Base-by-base conservation (phyloP, 805 yeast species). In the Starmerella bombicola region DNA sequence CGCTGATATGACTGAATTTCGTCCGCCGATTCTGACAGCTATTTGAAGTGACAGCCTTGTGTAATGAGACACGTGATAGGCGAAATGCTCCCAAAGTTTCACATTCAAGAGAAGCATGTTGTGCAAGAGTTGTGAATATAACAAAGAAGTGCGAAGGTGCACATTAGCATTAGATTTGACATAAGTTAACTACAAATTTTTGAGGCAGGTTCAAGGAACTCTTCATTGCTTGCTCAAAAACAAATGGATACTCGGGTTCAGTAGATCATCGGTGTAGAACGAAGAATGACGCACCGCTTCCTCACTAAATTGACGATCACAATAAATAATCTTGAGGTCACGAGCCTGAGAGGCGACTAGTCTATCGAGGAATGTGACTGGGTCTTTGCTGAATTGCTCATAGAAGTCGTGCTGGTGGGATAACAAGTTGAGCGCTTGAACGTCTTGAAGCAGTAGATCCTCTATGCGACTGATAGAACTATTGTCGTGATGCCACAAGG, bases 221-320 rank as follows among this genome's bases (percentile, higher is more conserved):
- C n/a, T n/a, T 36, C 38, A 37, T 19, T 45, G 46, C 37, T 35
- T 43, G 37, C 78, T 78, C 49, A 85, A 64, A 50, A 86, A 67
- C 35, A 84, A 65, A 48, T 81, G 83, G 38, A 88, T 68, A 54
- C 84, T 85, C 52, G 85, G 91, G 46, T 73, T 71, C 41, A 91
- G 65, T 51, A 80, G 65, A 46, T 82, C 83, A 53, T 83, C 86
- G 32, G 76, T 73, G 61, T 80, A 91, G 61, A 79, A 91, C 15
- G 76, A 75, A 3, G 95, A 74, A 53, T 80, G 73, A 64, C 98
- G 75, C 4, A 84, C 94, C 17, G 73, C 67, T 56, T 86, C 96
- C 62, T 88, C 96, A 56, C 77, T 78, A 61, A 77, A 80, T 8
- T 86, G 88, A 52, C 81, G 91, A 53, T 91, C 97, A 49, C 94